Base-by-base conservation (phyloP, 352 stramenopile genomes). In the Globisporangium nodosum region DNA sequence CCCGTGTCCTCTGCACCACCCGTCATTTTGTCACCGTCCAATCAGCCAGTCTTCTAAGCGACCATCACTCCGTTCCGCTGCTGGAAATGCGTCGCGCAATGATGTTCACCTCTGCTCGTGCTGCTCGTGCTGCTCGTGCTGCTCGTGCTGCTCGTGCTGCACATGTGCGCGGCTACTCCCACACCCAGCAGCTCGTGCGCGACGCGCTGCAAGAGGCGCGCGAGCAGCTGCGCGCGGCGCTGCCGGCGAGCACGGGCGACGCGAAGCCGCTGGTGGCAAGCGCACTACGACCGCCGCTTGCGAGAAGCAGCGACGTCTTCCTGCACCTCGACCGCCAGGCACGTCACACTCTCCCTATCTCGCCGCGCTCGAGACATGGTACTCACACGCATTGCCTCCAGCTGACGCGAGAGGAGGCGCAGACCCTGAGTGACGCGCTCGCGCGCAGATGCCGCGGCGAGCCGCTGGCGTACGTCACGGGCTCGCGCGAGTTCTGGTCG, bases 401-500 rank as follows among this genome's bases (percentile, higher is more conserved):
- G 71, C 33, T 91, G 33, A 77, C 67, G 15, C 12, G 49, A 12
- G 54, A 64, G 0, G 81, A 90, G 49, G 61, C 66, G 4, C 48
- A 64, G 13, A 47, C 5, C 30, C 55, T 91, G n/a, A 56, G 35
- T 0, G 27, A 8, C 2, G 60, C 54, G 13, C 31, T 82, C 3
- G 48, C 64, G 31, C 70, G 69, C 3, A 66, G 79, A 15, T 56
- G 49, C 11, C 50, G 43, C 4, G 76, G 78, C n/a, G 75, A 92
- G 62, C 84, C 84, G 9, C 66, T 94, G 4, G 84, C 84, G n/a
- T 92, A 92, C 49, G 63, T 92, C 15, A 49, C 78, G 0, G 78
- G 76, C 30, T 46, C 50, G 48, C 89, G 87, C 54, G 81, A 89
- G 63, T 94, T 94, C 57, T 94, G 82, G 81, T 90, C 80, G 1